phyloP scores from a whole-genome alignment of 805 yeast species.

The Saccharomycopsis sp. region DNA sequence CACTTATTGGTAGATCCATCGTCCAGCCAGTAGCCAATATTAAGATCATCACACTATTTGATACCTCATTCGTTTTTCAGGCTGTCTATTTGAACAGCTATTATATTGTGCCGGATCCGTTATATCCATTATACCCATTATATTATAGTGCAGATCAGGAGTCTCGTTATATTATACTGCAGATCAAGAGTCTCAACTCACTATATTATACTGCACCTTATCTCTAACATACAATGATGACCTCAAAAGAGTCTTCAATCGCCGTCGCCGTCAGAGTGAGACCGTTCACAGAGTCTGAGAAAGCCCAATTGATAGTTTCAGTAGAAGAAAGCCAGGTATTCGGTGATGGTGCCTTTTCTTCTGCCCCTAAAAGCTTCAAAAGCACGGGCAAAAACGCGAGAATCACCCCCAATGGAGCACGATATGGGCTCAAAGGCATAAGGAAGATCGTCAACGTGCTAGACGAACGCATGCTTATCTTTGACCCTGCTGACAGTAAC shows the following conservation, averaged over 20 bases:
- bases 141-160: too few species aligned
- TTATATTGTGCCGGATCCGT: too few species aligned
- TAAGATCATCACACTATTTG: too few species aligned
- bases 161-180: too few species aligned
- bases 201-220: background rate
- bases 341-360: constrained; percentile 49
- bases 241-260: constrained; percentile 48
- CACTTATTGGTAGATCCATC: background rate
- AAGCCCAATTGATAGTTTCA: constrained; percentile 35
- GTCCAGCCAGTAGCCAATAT: background rate
- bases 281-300: constrained; percentile 66
- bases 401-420: background rate
- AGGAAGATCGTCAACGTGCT: constrained; percentile 71
- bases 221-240: background rate
- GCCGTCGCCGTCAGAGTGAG: constrained; percentile 76
- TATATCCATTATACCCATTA: too few species aligned
- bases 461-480: constrained; percentile 78
- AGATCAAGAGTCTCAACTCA: too few species aligned
- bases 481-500: constrained; percentile 74
- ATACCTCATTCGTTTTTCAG: too few species aligned
- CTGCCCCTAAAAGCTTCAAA: constrained; percentile 14
- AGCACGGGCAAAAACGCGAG: background rate
- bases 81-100: too few species aligned
- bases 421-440: constrained; percentile 41
- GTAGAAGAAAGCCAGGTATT: constrained; percentile 37